phyloP scores from a whole-genome alignment of 805 yeast genomes.

The Tetrapisispora iriomotensis region DNA sequence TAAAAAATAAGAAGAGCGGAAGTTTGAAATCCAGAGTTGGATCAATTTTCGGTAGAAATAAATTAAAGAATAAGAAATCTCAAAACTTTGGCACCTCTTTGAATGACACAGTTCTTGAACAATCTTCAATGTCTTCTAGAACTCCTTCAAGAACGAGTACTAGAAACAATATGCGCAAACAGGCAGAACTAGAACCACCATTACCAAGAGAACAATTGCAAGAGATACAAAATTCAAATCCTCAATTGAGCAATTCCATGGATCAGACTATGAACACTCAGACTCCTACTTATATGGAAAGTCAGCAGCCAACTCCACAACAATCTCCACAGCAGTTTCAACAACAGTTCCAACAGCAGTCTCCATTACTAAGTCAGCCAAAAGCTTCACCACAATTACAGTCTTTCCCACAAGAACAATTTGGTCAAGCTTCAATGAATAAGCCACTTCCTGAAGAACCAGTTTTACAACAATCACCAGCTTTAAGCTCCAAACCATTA shows the following conservation, averaged over 20 bases:
- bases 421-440: not conserved
- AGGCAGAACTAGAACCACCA: conserved; percentile 7
- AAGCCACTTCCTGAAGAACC: conserved; percentile 5
- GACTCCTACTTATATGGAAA: too few relatives aligned
- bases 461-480: not conserved
- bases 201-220: conserved; percentile 7
- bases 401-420: not conserved
- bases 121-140: not conserved
- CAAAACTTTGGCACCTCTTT: conserved; percentile 2
- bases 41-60: conserved; percentile 61
- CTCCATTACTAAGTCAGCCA: too few relatives aligned
- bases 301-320: too few relatives aligned
- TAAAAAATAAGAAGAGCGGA: conserved; percentile 27
- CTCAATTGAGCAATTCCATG: not conserved
- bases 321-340: not conserved
- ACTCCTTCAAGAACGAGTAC: conserved; percentile 1
- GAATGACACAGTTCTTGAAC: not conserved
- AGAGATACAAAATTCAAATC: not conserved
- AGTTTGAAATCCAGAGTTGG: conserved; percentile 63
- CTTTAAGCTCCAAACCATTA: conserved; percentile 8
- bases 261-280: not conserved
- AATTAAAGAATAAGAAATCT: conserved; percentile 30
- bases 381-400: too few relatives aligned
- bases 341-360: not conserved
- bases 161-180: not conserved